Percentiles rank a stretch among this genome's conserved stretches.
phyloP scores from a whole-genome alignment of 306 rosid genomes.

The Rosa persica region DNA sequence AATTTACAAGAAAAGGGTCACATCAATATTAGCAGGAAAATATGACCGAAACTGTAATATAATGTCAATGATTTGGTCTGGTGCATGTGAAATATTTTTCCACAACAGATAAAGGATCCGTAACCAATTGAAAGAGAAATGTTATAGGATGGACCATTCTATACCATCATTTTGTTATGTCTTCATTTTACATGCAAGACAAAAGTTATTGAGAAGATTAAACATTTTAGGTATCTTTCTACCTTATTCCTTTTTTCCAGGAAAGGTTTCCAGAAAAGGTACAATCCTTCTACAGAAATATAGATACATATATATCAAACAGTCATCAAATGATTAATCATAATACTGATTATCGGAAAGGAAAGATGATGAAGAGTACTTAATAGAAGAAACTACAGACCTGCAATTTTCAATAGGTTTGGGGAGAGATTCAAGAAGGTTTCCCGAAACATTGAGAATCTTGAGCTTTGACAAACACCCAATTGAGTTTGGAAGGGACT shows the following conservation, averaged over 20 bases:
- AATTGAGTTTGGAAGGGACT: conserved; percentile 74
- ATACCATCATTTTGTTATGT: background rate
- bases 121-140: background rate
- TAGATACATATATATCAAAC: background rate
- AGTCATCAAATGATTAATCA: background rate
- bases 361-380: background rate
- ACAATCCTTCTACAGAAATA: background rate
- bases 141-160: background rate
- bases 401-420: conserved; percentile 89
- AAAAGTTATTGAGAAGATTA: background rate
- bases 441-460: conserved; percentile 74
- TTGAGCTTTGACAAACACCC: conserved; percentile 88
- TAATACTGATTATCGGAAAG: background rate
- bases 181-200: background rate
- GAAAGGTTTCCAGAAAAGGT: background rate
- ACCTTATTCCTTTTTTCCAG: background rate
- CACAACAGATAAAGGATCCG: background rate
- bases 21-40: background rate
- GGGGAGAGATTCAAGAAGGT: conserved; percentile 63
- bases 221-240: background rate
- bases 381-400: conserved; percentile 23
- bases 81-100: background rate
- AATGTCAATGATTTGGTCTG: background rate
- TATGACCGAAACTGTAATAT: background rate
- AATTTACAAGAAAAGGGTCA: background rate